Evolutionary conservation across 177 flowering plant genomes (phyloP).

Genomic region (Vitis hybrid): DNA sequence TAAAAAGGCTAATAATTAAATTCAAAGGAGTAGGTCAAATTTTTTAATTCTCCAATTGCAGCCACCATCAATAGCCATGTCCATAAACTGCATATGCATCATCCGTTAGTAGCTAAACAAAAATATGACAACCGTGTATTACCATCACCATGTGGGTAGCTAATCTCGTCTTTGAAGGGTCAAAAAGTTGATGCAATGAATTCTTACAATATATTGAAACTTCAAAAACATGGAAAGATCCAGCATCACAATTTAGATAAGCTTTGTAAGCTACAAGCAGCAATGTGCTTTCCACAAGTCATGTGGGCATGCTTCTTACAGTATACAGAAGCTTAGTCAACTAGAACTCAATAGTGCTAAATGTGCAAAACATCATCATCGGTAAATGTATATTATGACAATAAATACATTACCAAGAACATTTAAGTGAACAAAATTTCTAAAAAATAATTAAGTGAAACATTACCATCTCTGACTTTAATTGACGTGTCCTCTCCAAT

Average conservation of each 20-base stretch:
- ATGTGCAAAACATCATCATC: background rate
- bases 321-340: background rate
- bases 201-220: background rate
- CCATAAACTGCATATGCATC: background rate
- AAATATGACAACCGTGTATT: background rate
- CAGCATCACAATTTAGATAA: background rate
- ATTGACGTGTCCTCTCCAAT: conserved; percentile 64
- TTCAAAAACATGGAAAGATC: background rate
- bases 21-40: background rate
- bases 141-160: background rate
- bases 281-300: background rate
- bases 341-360: background rate
- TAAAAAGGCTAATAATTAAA: background rate
- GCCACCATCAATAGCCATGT: too few species aligned
- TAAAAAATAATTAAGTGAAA: background rate
- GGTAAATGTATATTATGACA: background rate
- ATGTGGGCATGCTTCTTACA: background rate
- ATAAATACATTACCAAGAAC: background rate
- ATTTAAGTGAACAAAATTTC: background rate
- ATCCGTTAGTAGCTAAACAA: too few species aligned
- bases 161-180: background rate
- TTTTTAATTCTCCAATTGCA: background rate
- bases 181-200: background rate
- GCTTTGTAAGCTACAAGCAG: background rate
- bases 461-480: conserved; percentile 75